Conservation (phyloP, 768 basidiomycete species). For the Leucocoprinus sp. region DNA sequence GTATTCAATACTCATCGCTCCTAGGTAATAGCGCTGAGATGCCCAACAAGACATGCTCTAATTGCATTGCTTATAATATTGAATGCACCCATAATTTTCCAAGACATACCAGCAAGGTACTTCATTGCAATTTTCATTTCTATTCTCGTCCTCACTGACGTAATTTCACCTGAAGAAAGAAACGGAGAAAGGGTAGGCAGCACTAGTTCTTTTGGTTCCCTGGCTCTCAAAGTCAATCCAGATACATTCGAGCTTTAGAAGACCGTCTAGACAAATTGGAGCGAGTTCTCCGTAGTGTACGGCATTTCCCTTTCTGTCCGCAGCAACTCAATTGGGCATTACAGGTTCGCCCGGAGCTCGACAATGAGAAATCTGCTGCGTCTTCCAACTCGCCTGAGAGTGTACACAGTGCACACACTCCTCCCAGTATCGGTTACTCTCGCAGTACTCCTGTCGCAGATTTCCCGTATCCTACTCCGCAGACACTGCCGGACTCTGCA, state of each 20-base stretch:
- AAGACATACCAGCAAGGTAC: conserved; percentile 37
- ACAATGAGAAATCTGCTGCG: conserved; percentile 13
- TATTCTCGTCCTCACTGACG: background rate
- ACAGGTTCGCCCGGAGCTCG: conserved; percentile 18
- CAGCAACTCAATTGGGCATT: background rate
- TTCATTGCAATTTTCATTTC: background rate
- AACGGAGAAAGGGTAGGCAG: conserved; percentile 29
- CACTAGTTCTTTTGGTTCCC: too few relatives aligned
- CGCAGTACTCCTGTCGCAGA: conserved; percentile 9
- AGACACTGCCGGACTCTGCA: conserved; percentile 11
- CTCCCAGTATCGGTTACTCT: background rate
- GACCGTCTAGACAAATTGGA: conserved; percentile 24
- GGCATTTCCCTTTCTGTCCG: conserved; percentile 1
- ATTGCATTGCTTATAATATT: conserved; percentile 39
- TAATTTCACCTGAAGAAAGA: conserved; percentile 21
- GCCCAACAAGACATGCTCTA: conserved; percentile 46
- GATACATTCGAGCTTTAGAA: conserved; percentile 25
- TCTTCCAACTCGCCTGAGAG: conserved; percentile 9
- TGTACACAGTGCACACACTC: background rate
- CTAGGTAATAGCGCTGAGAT: conserved; percentile 55
- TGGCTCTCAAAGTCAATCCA: conserved; percentile 11
- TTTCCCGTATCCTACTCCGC: conserved; percentile 14
- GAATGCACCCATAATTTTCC: conserved; percentile 50
- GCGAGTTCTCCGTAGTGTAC: conserved; percentile 20
- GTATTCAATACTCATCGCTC: background rate